Evolutionary conservation across 2,329 filamentous ascomycete genomes (phyloP).

Genomic region (Fusarium luffae): DNA sequence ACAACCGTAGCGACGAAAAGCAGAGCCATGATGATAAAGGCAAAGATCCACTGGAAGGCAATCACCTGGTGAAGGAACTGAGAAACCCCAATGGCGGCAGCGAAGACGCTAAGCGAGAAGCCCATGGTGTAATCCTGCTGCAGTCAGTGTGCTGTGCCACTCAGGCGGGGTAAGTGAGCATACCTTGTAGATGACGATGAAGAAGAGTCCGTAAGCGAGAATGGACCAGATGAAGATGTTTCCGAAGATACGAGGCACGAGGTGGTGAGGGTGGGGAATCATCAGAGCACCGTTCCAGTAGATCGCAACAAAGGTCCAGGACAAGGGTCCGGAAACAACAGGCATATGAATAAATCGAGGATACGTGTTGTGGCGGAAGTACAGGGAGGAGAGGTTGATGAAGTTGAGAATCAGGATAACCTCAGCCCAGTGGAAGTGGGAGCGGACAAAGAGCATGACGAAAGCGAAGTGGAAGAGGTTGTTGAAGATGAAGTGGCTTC

Average conservation of each 20-base stretch:
- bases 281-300: constrained; percentile 92
- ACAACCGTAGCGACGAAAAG: constrained; percentile 76
- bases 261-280: constrained; percentile 72
- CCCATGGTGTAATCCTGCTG: constrained; percentile 77
- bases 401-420: constrained; percentile 83
- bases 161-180: constrained; percentile 28
- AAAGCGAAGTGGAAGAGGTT: constrained; percentile 86
- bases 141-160: constrained; percentile 21
- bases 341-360: constrained; percentile 81
- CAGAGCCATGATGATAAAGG: constrained; percentile 81
- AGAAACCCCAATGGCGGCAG: constrained; percentile 78
- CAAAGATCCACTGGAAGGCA: constrained; percentile 92
- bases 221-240: constrained; percentile 92
- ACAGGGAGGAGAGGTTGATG: constrained; percentile 80
- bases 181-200: constrained; percentile 78
- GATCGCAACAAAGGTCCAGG: constrained; percentile 85
- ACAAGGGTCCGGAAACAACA: constrained; percentile 80
- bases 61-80: constrained; percentile 80
- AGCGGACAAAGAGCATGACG: constrained; percentile 83
- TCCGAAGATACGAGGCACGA: constrained; percentile 81
- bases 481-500: constrained; percentile 85
- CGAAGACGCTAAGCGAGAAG: constrained; percentile 78
- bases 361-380: constrained; percentile 81
- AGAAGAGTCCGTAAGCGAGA: constrained; percentile 79
- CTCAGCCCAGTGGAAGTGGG: constrained; percentile 80